Percentiles rank a stretch among this genome's conserved stretches.
Evolutionary conservation across 257 asterid species (phyloP).

Genomic region (Solanum ossicruentum): DNA sequence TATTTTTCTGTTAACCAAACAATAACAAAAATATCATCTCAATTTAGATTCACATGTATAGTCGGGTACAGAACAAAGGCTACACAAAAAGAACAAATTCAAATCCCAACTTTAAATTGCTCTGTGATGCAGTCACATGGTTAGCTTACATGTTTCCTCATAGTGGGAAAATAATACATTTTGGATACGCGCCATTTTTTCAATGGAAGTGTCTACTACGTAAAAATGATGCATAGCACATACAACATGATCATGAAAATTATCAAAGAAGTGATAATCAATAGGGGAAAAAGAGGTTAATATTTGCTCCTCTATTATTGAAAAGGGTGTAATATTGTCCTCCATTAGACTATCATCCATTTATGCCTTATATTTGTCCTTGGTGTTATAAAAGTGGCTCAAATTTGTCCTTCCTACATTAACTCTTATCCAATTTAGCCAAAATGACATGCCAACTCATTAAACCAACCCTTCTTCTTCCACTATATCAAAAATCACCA

Average conservation of each 20-base stretch:
- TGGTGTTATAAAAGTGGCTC: neutral
- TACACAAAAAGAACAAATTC: neutral
- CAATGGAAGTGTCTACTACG: neutral
- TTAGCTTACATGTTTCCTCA: neutral
- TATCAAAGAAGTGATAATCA: neutral
- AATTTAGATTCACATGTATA: neutral
- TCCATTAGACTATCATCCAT: neutral
- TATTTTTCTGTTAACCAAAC: conserved; percentile 31
- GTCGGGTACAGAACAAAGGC: neutral
- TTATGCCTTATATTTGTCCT: neutral
- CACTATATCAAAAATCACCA: neutral
- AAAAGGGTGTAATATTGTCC: neutral
- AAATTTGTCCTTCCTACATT: neutral
- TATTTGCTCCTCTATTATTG: neutral
- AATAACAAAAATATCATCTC: neutral
- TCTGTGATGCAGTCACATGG: neutral
- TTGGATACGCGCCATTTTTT: neutral
- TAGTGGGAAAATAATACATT: neutral
- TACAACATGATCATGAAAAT: neutral
- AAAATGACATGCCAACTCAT: neutral
- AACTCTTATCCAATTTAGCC: neutral
- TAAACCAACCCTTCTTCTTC: neutral
- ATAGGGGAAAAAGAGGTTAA: neutral
- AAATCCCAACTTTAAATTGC: neutral
- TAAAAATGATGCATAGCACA: neutral